Conservation (phyloP, 257 asterid species). For the Gentiana dahurica region DNA sequence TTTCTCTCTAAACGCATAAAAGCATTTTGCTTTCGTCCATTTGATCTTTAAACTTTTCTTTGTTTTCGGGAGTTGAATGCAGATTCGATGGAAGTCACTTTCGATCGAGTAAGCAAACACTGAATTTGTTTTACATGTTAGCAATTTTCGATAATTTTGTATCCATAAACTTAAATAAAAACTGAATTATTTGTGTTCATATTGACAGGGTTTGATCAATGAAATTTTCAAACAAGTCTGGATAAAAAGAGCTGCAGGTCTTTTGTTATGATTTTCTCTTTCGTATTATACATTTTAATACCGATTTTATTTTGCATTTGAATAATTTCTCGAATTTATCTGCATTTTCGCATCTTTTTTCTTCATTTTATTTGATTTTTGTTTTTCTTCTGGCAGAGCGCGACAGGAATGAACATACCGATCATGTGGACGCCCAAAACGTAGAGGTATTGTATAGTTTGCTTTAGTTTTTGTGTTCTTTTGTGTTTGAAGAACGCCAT, state of each 20-base stretch:
- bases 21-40: too few species aligned
- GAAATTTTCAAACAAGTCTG: conserved; percentile 69
- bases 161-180: background rate
- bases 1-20: too few species aligned
- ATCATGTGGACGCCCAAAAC: conserved; percentile 43
- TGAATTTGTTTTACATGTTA: background rate
- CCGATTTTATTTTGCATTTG: too few species aligned
- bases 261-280: background rate
- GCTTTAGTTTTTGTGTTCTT: background rate
- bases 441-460: background rate
- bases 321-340: background rate
- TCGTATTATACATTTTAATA: background rate
- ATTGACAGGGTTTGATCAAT: conserved; percentile 61
- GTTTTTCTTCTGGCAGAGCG: conserved; percentile 37
- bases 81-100: conserved; percentile 34
- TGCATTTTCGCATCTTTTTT: background rate
- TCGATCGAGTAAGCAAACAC: conserved; percentile 42
- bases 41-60: too few species aligned
- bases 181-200: conserved; percentile 8
- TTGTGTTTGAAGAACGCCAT: background rate
- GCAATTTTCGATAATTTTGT: background rate
- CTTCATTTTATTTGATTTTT: background rate
- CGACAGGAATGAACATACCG: conserved; percentile 55
- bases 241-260: conserved; percentile 78
- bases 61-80: background rate